A percentile compares a stretch with the other conserved stretches of the same genome.
Evolutionary conservation across 164 flowering plant species (phyloP).

Genomic region (Vitis amurensis): DNA sequence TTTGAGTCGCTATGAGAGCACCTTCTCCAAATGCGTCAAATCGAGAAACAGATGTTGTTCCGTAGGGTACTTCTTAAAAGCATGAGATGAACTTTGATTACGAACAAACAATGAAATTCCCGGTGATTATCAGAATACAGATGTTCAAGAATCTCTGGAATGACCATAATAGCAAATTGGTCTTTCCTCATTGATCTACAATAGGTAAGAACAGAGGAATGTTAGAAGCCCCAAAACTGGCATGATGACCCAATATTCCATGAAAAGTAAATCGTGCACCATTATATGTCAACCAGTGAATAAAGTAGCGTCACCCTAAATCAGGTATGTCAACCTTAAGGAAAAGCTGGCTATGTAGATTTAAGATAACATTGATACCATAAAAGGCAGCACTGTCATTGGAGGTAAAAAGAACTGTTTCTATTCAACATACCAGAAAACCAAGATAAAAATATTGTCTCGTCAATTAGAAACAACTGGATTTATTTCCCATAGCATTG

Average conservation of each 20-base stretch:
- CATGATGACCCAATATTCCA: background rate
- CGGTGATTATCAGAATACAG: slow-evolving; percentile 54
- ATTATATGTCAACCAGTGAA: too few species aligned
- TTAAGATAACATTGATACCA: too few species aligned
- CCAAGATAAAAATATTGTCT: too few species aligned
- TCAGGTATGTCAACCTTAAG: too few species aligned
- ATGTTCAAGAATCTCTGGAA: slow-evolving; percentile 81
- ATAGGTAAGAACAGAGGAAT: background rate
- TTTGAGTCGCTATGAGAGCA: slow-evolving; percentile 10
- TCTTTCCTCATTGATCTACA: slow-evolving; percentile 88
- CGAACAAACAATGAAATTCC: slow-evolving; percentile 54
- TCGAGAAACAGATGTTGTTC: slow-evolving; percentile 86
- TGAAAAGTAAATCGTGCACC: too few species aligned
- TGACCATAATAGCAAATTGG: slow-evolving; percentile 89
- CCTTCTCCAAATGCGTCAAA: slow-evolving; percentile 72
- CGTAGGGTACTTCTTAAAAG: slow-evolving; percentile 86
- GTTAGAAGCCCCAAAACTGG: background rate
- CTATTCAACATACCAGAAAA: too few species aligned
- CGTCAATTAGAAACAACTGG: too few species aligned
- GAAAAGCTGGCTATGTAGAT: too few species aligned
- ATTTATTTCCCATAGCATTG: too few species aligned
- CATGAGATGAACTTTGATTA: slow-evolving; percentile 56
- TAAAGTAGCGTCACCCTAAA: too few species aligned
- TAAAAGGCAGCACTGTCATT: too few species aligned
- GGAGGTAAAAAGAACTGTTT: too few species aligned